Evolutionary conservation across 2,329 filamentous ascomycete species (phyloP).

Genomic region (Neoscytalidium dimidiatum): DNA sequence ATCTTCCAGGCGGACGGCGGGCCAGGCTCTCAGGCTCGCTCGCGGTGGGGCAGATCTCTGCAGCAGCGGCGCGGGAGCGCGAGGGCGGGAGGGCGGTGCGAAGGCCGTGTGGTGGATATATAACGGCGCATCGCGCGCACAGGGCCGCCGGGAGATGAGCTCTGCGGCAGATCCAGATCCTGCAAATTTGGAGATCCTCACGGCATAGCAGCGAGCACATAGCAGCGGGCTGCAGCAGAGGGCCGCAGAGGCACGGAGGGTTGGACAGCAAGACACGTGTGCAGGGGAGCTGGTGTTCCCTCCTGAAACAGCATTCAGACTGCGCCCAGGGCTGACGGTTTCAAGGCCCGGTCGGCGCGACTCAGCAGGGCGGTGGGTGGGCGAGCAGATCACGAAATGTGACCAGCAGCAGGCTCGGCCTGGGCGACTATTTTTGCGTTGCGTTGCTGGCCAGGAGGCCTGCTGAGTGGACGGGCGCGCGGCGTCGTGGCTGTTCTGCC

Average conservation of each 20-base stretch:
- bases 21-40: neutral
- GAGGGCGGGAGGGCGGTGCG: neutral
- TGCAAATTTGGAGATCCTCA: slow-evolving; percentile 7
- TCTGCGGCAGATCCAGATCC: slow-evolving; percentile 14
- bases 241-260: neutral
- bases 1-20: neutral
- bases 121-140: neutral
- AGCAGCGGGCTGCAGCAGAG: neutral
- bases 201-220: neutral
- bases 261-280: slow-evolving; percentile 10
- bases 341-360: slow-evolving; percentile 6
- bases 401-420: neutral
- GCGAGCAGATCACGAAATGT: neutral
- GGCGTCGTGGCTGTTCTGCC: neutral
- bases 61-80: neutral
- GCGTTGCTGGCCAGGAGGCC: neutral
- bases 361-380: neutral
- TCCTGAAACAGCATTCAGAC: slow-evolving; percentile 10
- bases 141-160: slow-evolving; percentile 4
- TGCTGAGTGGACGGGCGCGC: neutral
- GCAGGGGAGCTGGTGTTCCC: slow-evolving; percentile 8
- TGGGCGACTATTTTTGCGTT: neutral
- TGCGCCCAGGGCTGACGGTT: neutral
- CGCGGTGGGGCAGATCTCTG: neutral
- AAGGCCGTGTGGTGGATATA: neutral